A percentile compares a stretch with the other conserved stretches of the same genome.
phyloP scores from a whole-genome alignment of 495 filamentous ascomycete genomes.

The Talaromyces trachyspermus region DNA sequence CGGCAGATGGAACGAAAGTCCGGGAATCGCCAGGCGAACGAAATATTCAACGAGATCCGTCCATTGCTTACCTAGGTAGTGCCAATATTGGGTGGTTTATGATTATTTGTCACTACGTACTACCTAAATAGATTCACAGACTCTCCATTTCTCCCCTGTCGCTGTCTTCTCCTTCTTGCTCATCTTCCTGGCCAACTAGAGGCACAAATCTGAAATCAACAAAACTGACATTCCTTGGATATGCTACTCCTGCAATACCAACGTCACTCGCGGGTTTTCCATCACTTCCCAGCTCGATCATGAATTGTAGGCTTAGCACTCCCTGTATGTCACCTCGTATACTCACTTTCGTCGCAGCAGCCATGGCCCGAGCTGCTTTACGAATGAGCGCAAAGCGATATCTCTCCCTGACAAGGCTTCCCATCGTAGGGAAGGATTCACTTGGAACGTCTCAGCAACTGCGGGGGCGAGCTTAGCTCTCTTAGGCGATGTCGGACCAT shows the following conservation, averaged over 20 bases:
- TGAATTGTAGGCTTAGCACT: constrained; percentile 90
- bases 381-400: constrained; percentile 85
- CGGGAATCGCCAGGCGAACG: too few relatives aligned
- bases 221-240: constrained; percentile 48
- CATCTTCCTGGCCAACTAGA: constrained; percentile 54
- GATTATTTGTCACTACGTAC: too few relatives aligned
- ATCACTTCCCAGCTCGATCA: constrained; percentile 67
- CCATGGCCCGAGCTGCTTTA: constrained; percentile 80
- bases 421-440: constrained; percentile 38
- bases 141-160: not conserved
- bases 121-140: too few relatives aligned
- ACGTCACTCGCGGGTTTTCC: constrained; percentile 18
- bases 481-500: constrained; percentile 32
- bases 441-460: constrained; percentile 43
- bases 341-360: constrained; percentile 83
- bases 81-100: too few relatives aligned
- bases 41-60: too few relatives aligned
- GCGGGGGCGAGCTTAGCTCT: constrained; percentile 40
- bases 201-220: constrained; percentile 76
- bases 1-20: too few relatives aligned
- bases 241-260: constrained; percentile 10
- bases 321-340: constrained; percentile 80
- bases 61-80: too few relatives aligned
- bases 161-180: constrained; percentile 21
- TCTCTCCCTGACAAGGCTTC: constrained; percentile 30